phyloP scores from a whole-genome alignment of 108 stramenopile genomes.

The Parietichytrium sp. region DNA sequence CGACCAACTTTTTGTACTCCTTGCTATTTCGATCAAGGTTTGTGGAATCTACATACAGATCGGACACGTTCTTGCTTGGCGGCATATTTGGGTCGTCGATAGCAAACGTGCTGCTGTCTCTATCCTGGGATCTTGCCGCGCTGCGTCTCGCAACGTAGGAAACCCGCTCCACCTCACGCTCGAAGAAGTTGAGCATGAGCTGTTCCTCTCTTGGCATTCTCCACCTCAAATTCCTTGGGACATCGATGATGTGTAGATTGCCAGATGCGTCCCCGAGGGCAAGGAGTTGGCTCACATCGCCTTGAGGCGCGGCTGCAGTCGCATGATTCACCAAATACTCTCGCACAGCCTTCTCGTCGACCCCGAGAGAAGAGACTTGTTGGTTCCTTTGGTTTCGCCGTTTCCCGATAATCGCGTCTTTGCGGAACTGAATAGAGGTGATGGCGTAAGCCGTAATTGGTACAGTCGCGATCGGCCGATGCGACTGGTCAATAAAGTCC shows the following conservation, averaged over 20 bases:
- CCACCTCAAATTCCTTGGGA: constrained; percentile 59
- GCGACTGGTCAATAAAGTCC: constrained; percentile 64
- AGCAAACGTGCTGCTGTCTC: too few relatives aligned
- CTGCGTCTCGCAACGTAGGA: not conserved
- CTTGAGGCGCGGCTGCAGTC: not conserved
- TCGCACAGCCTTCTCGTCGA: not conserved
- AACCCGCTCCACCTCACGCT: constrained; percentile 55
- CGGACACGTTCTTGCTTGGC: too few relatives aligned
- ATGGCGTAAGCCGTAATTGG: constrained; percentile 57
- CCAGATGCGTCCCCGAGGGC: constrained; percentile 63
- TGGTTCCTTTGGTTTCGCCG: not conserved
- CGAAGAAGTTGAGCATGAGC: constrained; percentile 60
- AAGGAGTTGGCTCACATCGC: constrained; percentile 57
- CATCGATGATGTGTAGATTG: constrained; percentile 65
- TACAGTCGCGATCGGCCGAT: constrained; percentile 52
- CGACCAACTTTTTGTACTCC: not conserved
- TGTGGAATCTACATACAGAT: too few relatives aligned
- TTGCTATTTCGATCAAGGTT: not conserved
- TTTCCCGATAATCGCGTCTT: not conserved
- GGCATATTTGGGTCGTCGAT: not conserved
- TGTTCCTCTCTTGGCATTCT: constrained; percentile 51
- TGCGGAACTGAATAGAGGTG: constrained; percentile 63
- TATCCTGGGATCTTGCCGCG: not conserved
- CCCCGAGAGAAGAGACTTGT: not conserved
- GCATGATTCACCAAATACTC: not conserved